Base-by-base conservation (phyloP, 2,329 filamentous ascomycete genomes). In the Zymoseptoria crescenta region DNA sequence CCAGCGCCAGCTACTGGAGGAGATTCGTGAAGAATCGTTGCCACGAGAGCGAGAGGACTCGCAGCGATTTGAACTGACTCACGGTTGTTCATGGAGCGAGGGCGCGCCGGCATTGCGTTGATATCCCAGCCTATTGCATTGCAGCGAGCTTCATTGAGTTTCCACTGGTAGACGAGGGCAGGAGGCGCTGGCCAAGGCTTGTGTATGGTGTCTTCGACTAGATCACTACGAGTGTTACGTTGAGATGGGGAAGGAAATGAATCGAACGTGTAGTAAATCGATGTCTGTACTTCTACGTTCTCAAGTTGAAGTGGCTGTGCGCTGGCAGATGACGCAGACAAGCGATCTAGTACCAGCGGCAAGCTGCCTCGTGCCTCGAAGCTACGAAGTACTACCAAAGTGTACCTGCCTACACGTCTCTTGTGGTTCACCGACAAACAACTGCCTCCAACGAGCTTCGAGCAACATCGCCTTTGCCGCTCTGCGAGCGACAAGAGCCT, bases 11-110 rank as follows among this genome's bases (percentile, higher is more conserved):
- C 62, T 29, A 58, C 69, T 21, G 69, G 64, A 13, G 70, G 68
- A 57, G 70, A 72, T 28, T 65, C 69, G 57, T 72, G 69, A 29
- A 28, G 24, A 30, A 4, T n/a, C 51, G 28, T 28, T 24, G n/a
- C 51, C 16, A 52, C 51, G 24, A 28, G 20, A n/a, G 29, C n/a
- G 21, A 29, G 27, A 29, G 29, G 16, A 30, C 24, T 10, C 24
- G n/a, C 20, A 52, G 10, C 24, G 51, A 16, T 24, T 52, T 19
- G 51, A 30, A 30, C n/a, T 29, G 10, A 16, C 16, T 28, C 8
- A 13, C 51, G 24, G 9, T 24, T 8, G 21, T 24, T 21, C n/a
- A 13, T 29, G 24, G 24, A 28, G 13, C 24, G 3, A 52, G 20
- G 29, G 8, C 20, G 51, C 24, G 13, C 16, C 53, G 52, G 52